Conservation (phyloP, 345 rosid genomes). For the Passiflora organensis region DNA sequence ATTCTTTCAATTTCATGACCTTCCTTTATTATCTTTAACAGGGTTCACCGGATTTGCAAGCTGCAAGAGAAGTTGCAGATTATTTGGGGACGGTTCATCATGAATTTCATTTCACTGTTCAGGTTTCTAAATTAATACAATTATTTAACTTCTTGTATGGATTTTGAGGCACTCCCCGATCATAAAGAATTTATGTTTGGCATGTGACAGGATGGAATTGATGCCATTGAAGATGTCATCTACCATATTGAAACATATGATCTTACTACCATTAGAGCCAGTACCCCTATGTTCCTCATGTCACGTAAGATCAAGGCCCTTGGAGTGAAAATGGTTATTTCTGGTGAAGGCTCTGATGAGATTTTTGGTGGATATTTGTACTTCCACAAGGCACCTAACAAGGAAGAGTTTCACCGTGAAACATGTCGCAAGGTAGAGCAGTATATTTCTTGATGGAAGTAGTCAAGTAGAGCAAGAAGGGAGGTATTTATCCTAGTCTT, state of each 20-base stretch:
- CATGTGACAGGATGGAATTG: constrained; percentile 65
- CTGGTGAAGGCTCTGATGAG: constrained; percentile 95
- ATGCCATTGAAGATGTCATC: constrained; percentile 91
- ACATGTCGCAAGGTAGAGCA: constrained; percentile 93
- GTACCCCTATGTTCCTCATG: constrained; percentile 93
- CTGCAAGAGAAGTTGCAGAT: constrained; percentile 80
- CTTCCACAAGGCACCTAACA: constrained; percentile 94
- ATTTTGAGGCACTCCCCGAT: background rate
- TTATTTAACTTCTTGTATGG: background rate
- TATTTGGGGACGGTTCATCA: constrained; percentile 87
- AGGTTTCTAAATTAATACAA: constrained; percentile 31
- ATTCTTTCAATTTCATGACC: background rate
- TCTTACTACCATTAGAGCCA: constrained; percentile 83
- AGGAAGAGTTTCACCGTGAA: constrained; percentile 78
- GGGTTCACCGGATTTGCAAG: constrained; percentile 88
- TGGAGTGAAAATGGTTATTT: constrained; percentile 95
- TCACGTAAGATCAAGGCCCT: constrained; percentile 85
- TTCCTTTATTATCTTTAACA: constrained; percentile 17
- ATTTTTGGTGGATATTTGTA: constrained; percentile 91
- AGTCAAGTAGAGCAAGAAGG: background rate
- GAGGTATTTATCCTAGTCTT: background rate
- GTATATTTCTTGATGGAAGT: background rate
- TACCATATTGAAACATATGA: constrained; percentile 89
- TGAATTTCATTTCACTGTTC: constrained; percentile 87
- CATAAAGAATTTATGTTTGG: background rate